Evolutionary conservation across 208 protist species (phyloP), one percentile per base, ranked within the genome.

Genomic region (Trypanosoma caninum): DNA sequence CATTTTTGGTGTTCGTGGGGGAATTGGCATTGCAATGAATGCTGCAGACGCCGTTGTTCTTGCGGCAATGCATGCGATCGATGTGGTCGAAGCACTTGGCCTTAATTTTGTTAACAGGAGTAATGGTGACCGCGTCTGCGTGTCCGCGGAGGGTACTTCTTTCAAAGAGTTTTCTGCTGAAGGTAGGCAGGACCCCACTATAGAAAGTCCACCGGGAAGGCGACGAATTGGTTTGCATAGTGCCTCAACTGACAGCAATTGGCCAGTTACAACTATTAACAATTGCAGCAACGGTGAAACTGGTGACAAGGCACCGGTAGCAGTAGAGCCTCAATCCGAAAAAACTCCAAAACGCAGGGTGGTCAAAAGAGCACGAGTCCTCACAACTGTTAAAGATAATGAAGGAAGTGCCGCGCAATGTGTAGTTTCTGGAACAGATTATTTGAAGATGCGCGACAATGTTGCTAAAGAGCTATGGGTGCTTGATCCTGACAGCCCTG

Each of bases 1-100:
- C 18, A 46, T 55, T n/a, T 89, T 73, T 53, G 89, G 89, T 58
- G 65, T 92, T n/a, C 80, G 86, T 16, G 89, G 89, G 30, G 89
- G 86, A 9, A 78, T 95, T 7, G 89, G 89, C 20, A 69, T 95
- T 35, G 83, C 80, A 13, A 38, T 58, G 47, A 84, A 55, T 25
- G 65, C 62, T 10, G 34, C 47, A 10, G 82, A 90, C 20, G 85
- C 89, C 11, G 52, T 78, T 45, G 62, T 69, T 5, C 69, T 95
- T 0, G 86, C 89, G 4, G 81, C 86, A 2, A 93, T 92, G 83
- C 89, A 95, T 63, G 85, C 89, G 0, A 68, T 95, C 14, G 86
- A 95, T 64, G 73, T 89, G 16, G 69, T 92, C 4, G 65, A 72
- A 38, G 18, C 53, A 27, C 74, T 95, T 51, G 81, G 77, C n/a